Evolutionary conservation across 2,329 filamentous ascomycete genomes (phyloP).

Genomic region (Penicillium sclerotiorum): DNA sequence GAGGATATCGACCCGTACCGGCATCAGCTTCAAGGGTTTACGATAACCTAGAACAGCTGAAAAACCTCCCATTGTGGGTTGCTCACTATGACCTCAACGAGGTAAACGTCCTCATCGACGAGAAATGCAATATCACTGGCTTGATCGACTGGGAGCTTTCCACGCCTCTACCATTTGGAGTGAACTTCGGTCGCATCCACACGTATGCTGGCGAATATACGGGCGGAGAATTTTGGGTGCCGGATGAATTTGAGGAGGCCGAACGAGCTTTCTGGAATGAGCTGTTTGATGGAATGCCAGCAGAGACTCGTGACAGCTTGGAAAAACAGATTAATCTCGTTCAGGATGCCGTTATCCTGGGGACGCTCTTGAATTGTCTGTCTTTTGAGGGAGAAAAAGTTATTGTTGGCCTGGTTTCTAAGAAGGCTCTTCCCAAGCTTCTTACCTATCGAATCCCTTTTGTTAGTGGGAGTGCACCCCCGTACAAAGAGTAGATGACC

Average conservation of each 20-base stretch:
- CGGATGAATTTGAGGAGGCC: conserved; percentile 10
- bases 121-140: conserved; percentile 20
- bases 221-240: conserved; percentile 5
- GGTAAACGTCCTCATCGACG: conserved; percentile 24
- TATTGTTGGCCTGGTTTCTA: background rate
- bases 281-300: conserved; percentile 6
- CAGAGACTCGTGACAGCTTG: conserved; percentile 23
- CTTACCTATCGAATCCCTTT: conserved; percentile 8
- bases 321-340: conserved; percentile 35
- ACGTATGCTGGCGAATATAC: conserved; percentile 10
- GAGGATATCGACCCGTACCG: conserved; percentile 22
- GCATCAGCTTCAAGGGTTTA: conserved; percentile 13
- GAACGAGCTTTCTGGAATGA: conserved; percentile 8
- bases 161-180: conserved; percentile 25
- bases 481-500: conserved; percentile 1
- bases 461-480: background rate
- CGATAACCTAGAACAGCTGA: conserved; percentile 17
- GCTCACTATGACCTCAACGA: conserved; percentile 29
- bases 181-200: conserved; percentile 22
- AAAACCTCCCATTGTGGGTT: conserved; percentile 12
- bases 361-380: conserved; percentile 31
- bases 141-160: conserved; percentile 23
- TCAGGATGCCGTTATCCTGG: conserved; percentile 28
- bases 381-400: conserved; percentile 29
- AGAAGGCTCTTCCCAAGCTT: conserved; percentile 6